Evolutionary conservation across 1,284 basidiomycete genomes (phyloP), one percentile per base, ranked within the genome.

Genomic region (Microstroma glucosiphilum): DNA sequence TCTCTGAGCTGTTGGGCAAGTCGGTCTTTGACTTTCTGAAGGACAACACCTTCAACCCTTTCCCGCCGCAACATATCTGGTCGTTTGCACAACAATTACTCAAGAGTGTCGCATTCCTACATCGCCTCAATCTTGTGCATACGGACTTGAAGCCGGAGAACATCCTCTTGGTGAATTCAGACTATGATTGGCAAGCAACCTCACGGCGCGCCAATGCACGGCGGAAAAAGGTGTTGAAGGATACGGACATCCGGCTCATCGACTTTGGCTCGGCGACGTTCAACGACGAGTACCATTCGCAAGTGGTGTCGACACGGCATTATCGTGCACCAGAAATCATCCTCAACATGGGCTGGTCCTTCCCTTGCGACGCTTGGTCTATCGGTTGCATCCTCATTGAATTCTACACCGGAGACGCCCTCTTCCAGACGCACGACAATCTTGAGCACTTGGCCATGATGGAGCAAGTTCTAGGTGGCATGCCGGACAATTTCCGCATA

Each of bases 281-380:
- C 77, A 90, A 96, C 78, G 87, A 91, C 74, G 96, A 99, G 81
- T 98, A 98, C 79, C 96, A 99, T 79, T 96, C 93, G 1, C 91
- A 89, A 2, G 94, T 98, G 19, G 96, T 99, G 46, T 94, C 89
- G 42, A 98, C 96, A 19, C 87, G 96, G 64, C 96, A 99, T 82
- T 99, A 99, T 79, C 90, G 96, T 65, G 96, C 96, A 17, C 96
- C 96, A 1, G 96, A 99, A 82, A 98, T 99, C 79, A 99, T 99
- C 65, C 84, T 98, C 58, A 23, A 69, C 1, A 86, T 97, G 69
- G 91, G 93, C 59, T 98, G 96, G 96, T 94, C 92, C 57, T 98
- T 89, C 80, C 93, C 96, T 0, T 98, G 96, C 81, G 96, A 99
- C 81, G 91, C 90, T 30, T 99, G 96, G 83, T 98, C 96, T 12